Percentiles rank a stretch among this genome's conserved stretches.
phyloP scores from a whole-genome alignment of 2,329 filamentous ascomycete genomes.

The Xylaria sp. region DNA sequence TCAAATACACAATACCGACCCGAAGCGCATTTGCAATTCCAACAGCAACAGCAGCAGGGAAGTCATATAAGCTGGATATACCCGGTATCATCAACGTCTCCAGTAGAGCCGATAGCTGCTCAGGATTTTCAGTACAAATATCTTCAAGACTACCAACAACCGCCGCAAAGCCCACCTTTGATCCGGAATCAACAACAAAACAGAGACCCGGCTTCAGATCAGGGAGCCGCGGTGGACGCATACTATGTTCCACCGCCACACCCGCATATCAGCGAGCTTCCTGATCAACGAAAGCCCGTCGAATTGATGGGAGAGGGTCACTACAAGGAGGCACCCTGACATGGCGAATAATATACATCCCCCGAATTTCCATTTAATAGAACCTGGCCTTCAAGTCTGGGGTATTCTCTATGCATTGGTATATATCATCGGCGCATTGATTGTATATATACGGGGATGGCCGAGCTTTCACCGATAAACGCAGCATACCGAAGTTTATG shows the following conservation, averaged over 20 bases:
- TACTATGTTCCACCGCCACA: slow-evolving; percentile 19
- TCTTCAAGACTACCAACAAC: slow-evolving; percentile 18
- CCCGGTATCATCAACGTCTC: neutral
- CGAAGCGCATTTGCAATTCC: neutral
- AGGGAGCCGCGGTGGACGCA: neutral
- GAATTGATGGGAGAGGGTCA: slow-evolving; percentile 47
- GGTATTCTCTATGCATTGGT: neutral
- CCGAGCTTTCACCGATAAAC: neutral
- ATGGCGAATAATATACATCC: no score
- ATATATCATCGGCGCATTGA: neutral
- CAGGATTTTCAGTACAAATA: slow-evolving; percentile 12
- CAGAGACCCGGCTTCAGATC: neutral
- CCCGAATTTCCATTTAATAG: neutral
- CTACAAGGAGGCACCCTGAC: slow-evolving; percentile 37
- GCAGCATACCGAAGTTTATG: neutral
- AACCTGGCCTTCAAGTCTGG: neutral
- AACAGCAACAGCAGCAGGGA: slow-evolving; percentile 6
- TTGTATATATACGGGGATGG: neutral
- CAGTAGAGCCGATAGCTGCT: neutral
- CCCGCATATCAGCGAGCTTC: slow-evolving; percentile 41
- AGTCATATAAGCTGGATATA: slow-evolving; percentile 2
- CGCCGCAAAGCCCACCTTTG: neutral
- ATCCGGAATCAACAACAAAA: slow-evolving; percentile 9
- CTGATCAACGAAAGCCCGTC: slow-evolving; percentile 39
- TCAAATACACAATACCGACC: slow-evolving; percentile 14